A percentile compares a stretch with the other conserved stretches of the same genome.
Evolutionary conservation across 2,329 filamentous ascomycete species (phyloP).

Genomic region (Colletotrichum sp.): DNA sequence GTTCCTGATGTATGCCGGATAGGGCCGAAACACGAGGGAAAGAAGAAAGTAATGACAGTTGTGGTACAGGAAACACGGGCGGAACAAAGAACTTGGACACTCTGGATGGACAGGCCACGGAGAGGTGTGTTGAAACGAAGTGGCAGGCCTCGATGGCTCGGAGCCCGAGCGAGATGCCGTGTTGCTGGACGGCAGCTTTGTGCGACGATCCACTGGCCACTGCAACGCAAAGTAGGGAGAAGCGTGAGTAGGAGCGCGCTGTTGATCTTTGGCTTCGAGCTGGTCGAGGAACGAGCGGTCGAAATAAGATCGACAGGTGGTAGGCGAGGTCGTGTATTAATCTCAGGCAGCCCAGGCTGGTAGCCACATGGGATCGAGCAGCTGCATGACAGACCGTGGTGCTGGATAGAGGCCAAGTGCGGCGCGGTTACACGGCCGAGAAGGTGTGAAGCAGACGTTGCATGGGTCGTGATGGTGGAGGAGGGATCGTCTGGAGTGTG

Average conservation of each 20-base stretch:
- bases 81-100: not conserved
- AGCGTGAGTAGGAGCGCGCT: not conserved
- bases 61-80: not conserved
- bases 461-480: not conserved
- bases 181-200: not conserved
- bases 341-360: slow-evolving; percentile 10
- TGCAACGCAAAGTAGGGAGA: not conserved
- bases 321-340: slow-evolving; percentile 12
- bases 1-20: not conserved
- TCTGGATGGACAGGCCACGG: not conserved
- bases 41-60: not conserved
- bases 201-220: slow-evolving; percentile 8
- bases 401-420: not conserved
- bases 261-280: not conserved
- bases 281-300: not conserved
- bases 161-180: not conserved
- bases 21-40: not conserved
- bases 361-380: not conserved
- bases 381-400: slow-evolving; percentile 8
- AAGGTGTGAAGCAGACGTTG: not conserved
- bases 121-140: not conserved
- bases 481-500: not conserved
- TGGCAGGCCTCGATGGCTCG: not conserved
- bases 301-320: not conserved
- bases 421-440: slow-evolving; percentile 9